Base-by-base conservation (phyloP, 2,329 filamentous ascomycete species). In the Aureobasidium sp. region DNA sequence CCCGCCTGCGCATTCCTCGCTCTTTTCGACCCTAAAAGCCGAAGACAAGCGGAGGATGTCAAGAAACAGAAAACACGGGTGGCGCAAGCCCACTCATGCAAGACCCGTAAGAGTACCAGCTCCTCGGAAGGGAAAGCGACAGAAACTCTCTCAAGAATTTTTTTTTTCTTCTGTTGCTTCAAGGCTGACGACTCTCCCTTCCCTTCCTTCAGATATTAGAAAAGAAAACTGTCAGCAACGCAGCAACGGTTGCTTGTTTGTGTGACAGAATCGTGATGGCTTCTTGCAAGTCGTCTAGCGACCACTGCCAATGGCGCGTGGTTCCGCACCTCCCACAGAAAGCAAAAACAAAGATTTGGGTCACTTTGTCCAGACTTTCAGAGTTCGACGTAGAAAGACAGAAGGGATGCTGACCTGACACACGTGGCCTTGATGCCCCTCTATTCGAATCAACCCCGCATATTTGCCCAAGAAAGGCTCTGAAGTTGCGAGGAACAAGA, bases 31-130 rank as follows among this genome's bases (percentile, higher is more conserved):
- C 12, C 9, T 33, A 9, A 11, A 33, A 27, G 17, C 35, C 49
- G 19, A 35, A 22, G 31, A 33, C 31, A 37, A 27, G 35, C 15
- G 22, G 19, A 45, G 27, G 27, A 22, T 29, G 15, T 24, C 40
- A 24, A 44, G n/a, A 45, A n/a, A 14, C 29, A 40, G 7, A 33
- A 40, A 27, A n/a, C 17, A 29, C 40, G 52, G 52, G 52, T 39
- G 53, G 53, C 53, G 39, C 29, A 57, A 57, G 53, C 53, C 53
- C 44, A 33, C 2, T 45, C 40, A 57, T 57, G 53, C 53, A 57
- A 15, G 53, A 33, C 40, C 53, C 45, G 27, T 45, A n/a, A 29
- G 7, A 57, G 53, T 24, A 57, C 39, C 53, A 45, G 27, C 27
- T 57, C 39, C 37, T 57, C 53, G 53, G 53, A 45, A 31, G 9